phyloP scores from a whole-genome alignment of 2,329 filamentous ascomycete genomes.

The Venturia effusa region DNA sequence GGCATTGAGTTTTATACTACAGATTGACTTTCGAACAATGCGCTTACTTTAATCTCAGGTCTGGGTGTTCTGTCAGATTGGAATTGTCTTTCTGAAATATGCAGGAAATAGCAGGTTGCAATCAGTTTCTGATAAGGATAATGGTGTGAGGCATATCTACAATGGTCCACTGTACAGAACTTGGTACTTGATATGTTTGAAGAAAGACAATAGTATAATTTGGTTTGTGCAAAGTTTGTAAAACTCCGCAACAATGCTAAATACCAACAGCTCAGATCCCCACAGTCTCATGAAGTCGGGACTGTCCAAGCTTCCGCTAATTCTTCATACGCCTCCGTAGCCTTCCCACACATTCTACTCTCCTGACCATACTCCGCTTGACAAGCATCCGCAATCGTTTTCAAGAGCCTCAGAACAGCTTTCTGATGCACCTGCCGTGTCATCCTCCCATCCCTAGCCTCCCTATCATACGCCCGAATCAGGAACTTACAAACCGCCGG shows the following conservation, averaged over 20 bases:
- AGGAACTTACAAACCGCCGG: background rate
- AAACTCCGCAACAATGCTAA: background rate
- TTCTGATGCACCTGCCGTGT: background rate
- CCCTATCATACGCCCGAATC: background rate
- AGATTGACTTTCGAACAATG: too few relatives aligned
- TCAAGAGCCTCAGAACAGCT: background rate
- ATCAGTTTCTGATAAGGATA: background rate
- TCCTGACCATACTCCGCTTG: background rate
- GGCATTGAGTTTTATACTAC: too few relatives aligned
- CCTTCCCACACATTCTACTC: background rate
- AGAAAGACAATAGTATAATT: background rate
- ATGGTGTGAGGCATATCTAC: background rate
- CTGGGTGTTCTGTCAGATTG: background rate
- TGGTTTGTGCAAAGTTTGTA: background rate
- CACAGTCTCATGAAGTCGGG: background rate
- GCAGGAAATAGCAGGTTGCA: background rate
- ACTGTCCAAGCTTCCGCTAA: background rate
- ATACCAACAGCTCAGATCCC: background rate
- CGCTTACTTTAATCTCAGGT: background rate
- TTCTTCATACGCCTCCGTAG: background rate
- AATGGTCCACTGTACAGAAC: background rate
- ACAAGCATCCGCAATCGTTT: background rate
- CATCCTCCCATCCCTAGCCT: background rate
- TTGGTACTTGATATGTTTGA: background rate
- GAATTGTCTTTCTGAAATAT: background rate